Base-by-base conservation (phyloP, 1,284 basidiomycete genomes). In the Grifola frondosa region DNA sequence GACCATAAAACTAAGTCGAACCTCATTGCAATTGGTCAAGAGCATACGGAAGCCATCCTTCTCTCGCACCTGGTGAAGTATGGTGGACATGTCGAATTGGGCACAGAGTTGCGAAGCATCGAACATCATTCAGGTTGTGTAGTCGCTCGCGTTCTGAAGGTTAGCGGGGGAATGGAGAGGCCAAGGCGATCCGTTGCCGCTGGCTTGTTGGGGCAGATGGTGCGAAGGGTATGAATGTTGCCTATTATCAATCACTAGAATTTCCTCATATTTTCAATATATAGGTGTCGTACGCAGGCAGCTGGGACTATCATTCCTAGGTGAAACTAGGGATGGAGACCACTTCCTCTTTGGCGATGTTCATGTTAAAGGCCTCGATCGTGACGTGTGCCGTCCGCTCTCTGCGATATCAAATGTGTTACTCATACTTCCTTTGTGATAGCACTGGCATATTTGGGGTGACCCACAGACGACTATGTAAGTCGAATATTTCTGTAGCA, bases 171-270 rank as follows among this genome's bases (percentile, higher is more conserved):
- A n/a, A n/a, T n/a, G n/a, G n/a, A n/a, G n/a, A n/a, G n/a, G n/a
- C n/a, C n/a, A n/a, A n/a, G n/a, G 51, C 19, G 41, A 37, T 59
- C 15, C 20, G 43, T 3, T 41, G 44, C 15, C 40, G 50, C 1
- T 69, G 55, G 32, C 38, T 73, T 0, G 49, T 71, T 13, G 69
- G 69, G 2, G 56, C 67, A 1, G 69, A 72, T 49, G 70, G 69
- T 9, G 69, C 62, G 10, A 56, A 53, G 54, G 63, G 68, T 68
- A 3, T n/a, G n/a, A n/a, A n/a, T n/a, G n/a, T n/a, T n/a, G n/a
- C n/a, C n/a, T n/a, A n/a, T n/a, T n/a, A n/a, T n/a, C n/a, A n/a
- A n/a, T n/a, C n/a, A n/a, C 2, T 19, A 4, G 20, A n/a, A 32
- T 41, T 30, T 2, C 10, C 9, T 10, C 1, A 6, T 16, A 6